Base-by-base conservation (phyloP, 306 rosid species). In the Adenanthera pavonina region DNA sequence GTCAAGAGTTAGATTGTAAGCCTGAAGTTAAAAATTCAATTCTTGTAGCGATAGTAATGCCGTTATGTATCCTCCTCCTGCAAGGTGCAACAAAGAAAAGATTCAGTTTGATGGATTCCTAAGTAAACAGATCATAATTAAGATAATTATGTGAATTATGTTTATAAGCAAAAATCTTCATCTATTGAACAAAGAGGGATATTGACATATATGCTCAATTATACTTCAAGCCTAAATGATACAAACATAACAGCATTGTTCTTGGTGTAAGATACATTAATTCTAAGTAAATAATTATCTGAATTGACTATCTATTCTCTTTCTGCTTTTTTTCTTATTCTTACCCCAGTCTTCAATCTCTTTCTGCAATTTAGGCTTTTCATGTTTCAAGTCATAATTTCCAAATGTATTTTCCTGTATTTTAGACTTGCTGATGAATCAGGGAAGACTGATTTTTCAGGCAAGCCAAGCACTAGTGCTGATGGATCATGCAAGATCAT, bases 401-500 rank as follows among this genome's bases (percentile, higher is more conserved):
- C 56, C 38, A 47, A 54, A 65, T 77, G 17, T 44, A 72, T 51
- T 68, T 87, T 64, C 54, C 64, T 48, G 46, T 77, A 43, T 36
- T 72, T 81, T 84, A 76, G 79, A 85, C 72, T 78, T 87, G 84
- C 81, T 93, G 86, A 83, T 82, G 79, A 78, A 86, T 88, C 83
- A 75, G 59, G 66, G 78, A 52, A 59, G 73, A 82, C 77, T 81
- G 70, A 54, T 88, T 80, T 86, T 81, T 74, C 89, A 94, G 98
- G 90, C n/a, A 88, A 73, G 79, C 82, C 82, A 78, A 86, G 81
- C 79, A 49, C 84, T 65, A 67, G 77, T 83, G 73, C 83, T 72
- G 89, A 86, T 82, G 88, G 87, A 86, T 78, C 59, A 70, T 89
- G 96, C 89, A 88, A 85, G 75, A 84, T 93, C 54, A 80, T 87